Conservation (phyloP, 345 rosid species). For the Brassica carinata region DNA sequence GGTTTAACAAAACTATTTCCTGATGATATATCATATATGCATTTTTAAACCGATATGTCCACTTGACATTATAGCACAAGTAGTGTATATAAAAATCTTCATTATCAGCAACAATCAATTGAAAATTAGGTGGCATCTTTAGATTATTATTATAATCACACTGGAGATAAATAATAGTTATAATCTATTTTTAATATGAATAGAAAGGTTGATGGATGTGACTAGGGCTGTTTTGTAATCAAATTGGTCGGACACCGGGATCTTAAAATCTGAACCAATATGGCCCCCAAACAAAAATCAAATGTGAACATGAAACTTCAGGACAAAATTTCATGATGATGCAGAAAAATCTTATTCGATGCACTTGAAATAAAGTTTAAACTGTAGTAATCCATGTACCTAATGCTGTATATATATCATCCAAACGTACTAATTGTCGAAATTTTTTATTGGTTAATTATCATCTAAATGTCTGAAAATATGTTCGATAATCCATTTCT, state of each 20-base stretch:
- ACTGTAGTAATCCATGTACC: not conserved
- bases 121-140: constrained; percentile 26
- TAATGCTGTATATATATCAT: not conserved
- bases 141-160: constrained; percentile 27
- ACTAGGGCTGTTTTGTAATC: constrained; percentile 28
- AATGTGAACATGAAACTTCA: constrained; percentile 29
- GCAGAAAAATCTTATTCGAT: constrained; percentile 20
- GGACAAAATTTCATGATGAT: constrained; percentile 27
- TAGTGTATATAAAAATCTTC: not conserved
- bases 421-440: not conserved
- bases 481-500: not conserved
- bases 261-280: constrained; percentile 16
- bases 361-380: constrained; percentile 17
- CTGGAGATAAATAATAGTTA: constrained; percentile 14
- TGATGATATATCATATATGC: not conserved
- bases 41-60: not conserved
- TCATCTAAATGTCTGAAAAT: not conserved
- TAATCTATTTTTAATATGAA: constrained; percentile 6
- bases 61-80: constrained; percentile 15
- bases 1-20: constrained; percentile 1
- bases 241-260: constrained; percentile 23
- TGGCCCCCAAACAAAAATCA: constrained; percentile 5
- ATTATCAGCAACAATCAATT: not conserved
- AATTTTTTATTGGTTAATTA: not conserved
- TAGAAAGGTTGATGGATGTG: constrained; percentile 33